Base-by-base conservation (phyloP, 2,329 filamentous ascomycete species). In the Venturia pyrina region DNA sequence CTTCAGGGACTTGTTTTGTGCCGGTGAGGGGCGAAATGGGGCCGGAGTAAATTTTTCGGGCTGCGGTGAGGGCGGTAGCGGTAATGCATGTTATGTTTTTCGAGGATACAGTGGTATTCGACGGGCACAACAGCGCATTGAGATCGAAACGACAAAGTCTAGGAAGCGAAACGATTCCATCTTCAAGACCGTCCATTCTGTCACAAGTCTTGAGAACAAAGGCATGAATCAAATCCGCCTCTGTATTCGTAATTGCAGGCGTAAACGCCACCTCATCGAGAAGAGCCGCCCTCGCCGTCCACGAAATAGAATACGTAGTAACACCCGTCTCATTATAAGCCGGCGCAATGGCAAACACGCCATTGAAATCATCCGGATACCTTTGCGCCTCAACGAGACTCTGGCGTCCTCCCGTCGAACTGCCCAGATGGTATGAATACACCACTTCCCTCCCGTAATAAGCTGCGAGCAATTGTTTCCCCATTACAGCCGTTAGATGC, bases 101-200 rank as follows among this genome's bases (percentile, higher is more conserved):
- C 53, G 10, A 40, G 5, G 34, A 37, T 21, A 28, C 5, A 6
- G 24, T 32, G 15, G 53, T 17, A 28, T 10, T 40, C 13, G 53
- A 13, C 1, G 24, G 24, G 24, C 64, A 61, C 7, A 44, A 2
- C 2, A 65, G 40, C 5, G 53, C 24, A 53, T 63, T 64, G n/a
- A 44, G 15, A 1, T 57, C 28, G 19, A 57, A 21, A 19, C 62
- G 53, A 44, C 64, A 65, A 5, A 15, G 5, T 28, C 37, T 7
- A 3, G 63, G 64, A 43, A 62, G 40, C 3, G 37, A 50, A 21
- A 67, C 63, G 46, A 65, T 62, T 37, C 46, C 46, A 32, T 67
- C 63, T 24, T 59, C 37, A 1, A 65, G 32, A 5, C 63, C 66
- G 62, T 67, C 66, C 28, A 57, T 57, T 4, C 40, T n/a, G 48